Evolutionary conservation across 495 filamentous ascomycete genomes (phyloP).

Genomic region (Schizothecium vesticola): DNA sequence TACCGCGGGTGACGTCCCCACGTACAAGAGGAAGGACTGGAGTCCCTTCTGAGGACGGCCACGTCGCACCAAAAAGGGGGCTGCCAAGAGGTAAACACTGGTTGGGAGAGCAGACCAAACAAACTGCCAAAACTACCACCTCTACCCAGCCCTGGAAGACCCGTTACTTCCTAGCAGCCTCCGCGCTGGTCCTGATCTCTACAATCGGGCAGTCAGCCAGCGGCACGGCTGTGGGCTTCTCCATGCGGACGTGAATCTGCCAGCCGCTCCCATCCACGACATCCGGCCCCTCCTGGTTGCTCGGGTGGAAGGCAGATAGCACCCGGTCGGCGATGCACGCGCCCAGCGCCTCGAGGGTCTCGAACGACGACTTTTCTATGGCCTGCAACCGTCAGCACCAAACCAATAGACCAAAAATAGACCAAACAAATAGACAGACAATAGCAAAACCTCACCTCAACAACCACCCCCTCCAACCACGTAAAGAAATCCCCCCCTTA

Average conservation of each 20-base stretch:
- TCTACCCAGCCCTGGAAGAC: neutral
- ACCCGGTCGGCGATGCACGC: constrained; percentile 40
- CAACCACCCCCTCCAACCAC: constrained; percentile 43
- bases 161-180: neutral
- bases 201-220: constrained; percentile 53
- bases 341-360: constrained; percentile 59
- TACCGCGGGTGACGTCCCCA: constrained; percentile 67
- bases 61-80: neutral
- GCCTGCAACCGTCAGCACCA: constrained; percentile 33
- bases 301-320: constrained; percentile 18
- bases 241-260: constrained; percentile 46
- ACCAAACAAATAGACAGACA: neutral
- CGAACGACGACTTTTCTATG: constrained; percentile 52
- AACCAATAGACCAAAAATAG: neutral
- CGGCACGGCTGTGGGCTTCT: constrained; percentile 55
- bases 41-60: neutral
- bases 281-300: constrained; percentile 1
- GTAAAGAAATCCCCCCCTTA: constrained; percentile 37
- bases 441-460: constrained; percentile 38
- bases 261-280: constrained; percentile 15
- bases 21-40: constrained; percentile 29
- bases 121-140: neutral
- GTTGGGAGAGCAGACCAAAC: neutral
- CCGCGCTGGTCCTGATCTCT: constrained; percentile 36
- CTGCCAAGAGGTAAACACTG: neutral